A percentile compares a stretch with the other conserved stretches of the same genome.
Conservation (phyloP, 1,284 basidiomycete genomes). For the Clitocybe nebularis region DNA sequence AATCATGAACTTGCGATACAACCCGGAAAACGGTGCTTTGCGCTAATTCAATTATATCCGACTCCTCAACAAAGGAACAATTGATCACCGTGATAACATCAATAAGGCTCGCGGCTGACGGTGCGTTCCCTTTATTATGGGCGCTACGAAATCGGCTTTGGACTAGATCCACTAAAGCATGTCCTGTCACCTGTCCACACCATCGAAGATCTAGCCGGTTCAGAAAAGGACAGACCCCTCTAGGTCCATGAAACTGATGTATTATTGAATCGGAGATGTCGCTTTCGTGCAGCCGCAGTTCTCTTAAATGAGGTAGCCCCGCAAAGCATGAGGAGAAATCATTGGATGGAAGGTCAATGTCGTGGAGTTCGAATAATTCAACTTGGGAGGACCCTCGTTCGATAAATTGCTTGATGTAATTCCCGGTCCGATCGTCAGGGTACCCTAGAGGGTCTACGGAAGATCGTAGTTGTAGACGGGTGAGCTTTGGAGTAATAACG, state of each 20-base stretch:
- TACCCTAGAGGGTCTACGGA: conserved; percentile 36
- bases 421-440: conserved; percentile 35
- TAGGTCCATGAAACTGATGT: conserved; percentile 33
- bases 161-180: conserved; percentile 46
- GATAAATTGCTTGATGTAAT: conserved; percentile 39
- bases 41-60: conserved; percentile 51
- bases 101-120: conserved; percentile 24
- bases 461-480: conserved; percentile 41
- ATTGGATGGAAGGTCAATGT: conserved; percentile 44
- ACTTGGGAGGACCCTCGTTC: conserved; percentile 37
- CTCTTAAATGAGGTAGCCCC: conserved; percentile 36
- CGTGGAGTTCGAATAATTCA: conserved; percentile 50
- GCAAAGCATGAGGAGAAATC: conserved; percentile 40
- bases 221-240: conserved; percentile 45
- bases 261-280: conserved; percentile 53
- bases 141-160: conserved; percentile 28
- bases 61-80: conserved; percentile 54
- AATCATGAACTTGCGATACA: conserved; percentile 41
- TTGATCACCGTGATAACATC: conserved; percentile 51
- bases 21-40: conserved; percentile 47
- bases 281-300: conserved; percentile 56
- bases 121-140: background rate
- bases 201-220: conserved; percentile 52
- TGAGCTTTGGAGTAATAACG: conserved; percentile 40
- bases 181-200: conserved; percentile 55